Conservation (phyloP, 306 rosid species). For the Cucurbita pepo region DNA sequence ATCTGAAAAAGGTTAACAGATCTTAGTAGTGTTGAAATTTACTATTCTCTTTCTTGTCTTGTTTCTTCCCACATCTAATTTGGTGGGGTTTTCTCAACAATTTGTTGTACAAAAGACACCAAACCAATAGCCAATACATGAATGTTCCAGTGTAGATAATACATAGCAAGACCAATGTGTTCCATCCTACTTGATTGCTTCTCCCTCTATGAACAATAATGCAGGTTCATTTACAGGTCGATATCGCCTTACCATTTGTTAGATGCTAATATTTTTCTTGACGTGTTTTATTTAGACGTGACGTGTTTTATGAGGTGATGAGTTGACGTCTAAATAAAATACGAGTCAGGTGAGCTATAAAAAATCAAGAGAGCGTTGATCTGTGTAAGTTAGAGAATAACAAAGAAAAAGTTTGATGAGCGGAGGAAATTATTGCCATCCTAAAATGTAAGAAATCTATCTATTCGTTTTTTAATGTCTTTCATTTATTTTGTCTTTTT, state of each 20-base stretch:
- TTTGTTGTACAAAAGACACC: conserved; percentile 1
- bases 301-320: too few species aligned
- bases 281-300: too few species aligned
- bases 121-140: neutral
- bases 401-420: too few species aligned
- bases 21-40: neutral
- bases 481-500: too few species aligned
- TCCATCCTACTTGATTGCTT: neutral
- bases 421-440: too few species aligned
- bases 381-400: too few species aligned
- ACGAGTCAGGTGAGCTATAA: too few species aligned
- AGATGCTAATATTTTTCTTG: too few species aligned
- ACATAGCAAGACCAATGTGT: neutral
- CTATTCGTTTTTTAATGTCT: too few species aligned
- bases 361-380: too few species aligned
- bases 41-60: neutral
- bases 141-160: neutral
- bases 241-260: neutral
- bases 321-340: too few species aligned
- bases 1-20: neutral
- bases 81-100: neutral
- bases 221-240: neutral
- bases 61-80: neutral
- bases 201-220: neutral
- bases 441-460: too few species aligned